Evolutionary conservation across 208 protist genomes (phyloP), one percentile per base, ranked within the genome.

Genomic region (Acanthamoeba divionensis): DNA sequence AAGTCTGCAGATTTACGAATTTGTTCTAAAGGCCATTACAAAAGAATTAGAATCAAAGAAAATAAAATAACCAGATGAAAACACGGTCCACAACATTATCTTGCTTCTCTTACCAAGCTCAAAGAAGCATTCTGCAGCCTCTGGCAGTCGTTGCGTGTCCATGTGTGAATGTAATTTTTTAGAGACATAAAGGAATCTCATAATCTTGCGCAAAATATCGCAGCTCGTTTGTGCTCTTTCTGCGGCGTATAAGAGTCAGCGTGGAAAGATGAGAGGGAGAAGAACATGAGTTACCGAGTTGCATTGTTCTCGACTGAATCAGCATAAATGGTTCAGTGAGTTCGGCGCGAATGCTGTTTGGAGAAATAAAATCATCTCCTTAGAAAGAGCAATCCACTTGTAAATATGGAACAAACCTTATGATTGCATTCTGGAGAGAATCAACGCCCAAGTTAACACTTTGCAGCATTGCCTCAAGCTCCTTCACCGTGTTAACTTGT

Each of bases 121-220:
- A 62, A 88, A 71, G 44, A 93, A 82, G 26, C 79, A 90, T 69
- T 91, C 83, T 18, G 91, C 91, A 18, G 91, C 80, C 80, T 93
- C 91, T n/a, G 88, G 55, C 73, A 93, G 21, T 33, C 90, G 82
- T 73, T 91, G 75, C 38, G 47, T 31, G 47, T 83, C 89, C 10
- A 93, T n/a, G 71, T 93, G 65, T 29, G 36, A 86, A 41, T 86
- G 90, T 47, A 93, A 48, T 48, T 91, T 91, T 21, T 90, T 93
- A 18, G 91, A 24, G 1, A 91, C 38, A 48, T 38, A 55, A 26
- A 90, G 55, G 54, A 91, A 93, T 57, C 91, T 8, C 57, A 73
- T 90, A 18, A 93, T 55, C 8, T 90, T 63, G 24, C 91, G 12
- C 41, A 93, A 29, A 5, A 93, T 13, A 38, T 93, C 91, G 55